phyloP scores from a whole-genome alignment of 1,284 basidiomycete species.

The Phlebopus sp. region DNA sequence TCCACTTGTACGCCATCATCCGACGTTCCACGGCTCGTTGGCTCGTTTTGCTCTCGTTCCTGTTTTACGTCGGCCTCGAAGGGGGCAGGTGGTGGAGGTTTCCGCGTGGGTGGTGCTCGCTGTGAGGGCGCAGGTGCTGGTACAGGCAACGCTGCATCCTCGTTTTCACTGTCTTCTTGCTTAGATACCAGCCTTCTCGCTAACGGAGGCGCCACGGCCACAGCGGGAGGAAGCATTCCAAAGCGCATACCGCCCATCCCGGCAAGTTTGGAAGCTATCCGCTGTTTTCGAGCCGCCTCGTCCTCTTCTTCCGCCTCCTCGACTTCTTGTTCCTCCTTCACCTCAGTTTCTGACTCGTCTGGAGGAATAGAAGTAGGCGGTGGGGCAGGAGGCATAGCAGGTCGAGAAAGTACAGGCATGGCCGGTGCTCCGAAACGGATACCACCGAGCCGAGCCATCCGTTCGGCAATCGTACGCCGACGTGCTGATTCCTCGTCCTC shows the following conservation, averaged over 20 bases:
- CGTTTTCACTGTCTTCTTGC: slow-evolving; percentile 30
- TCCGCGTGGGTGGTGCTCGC: slow-evolving; percentile 35
- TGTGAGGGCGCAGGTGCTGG: slow-evolving; percentile 25
- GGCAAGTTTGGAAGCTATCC: slow-evolving; percentile 67
- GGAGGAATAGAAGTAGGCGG: slow-evolving; percentile 35
- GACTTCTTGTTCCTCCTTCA: slow-evolving; percentile 27
- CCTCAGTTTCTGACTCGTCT: slow-evolving; percentile 24
- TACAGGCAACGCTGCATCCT: slow-evolving; percentile 19
- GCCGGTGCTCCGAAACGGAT: slow-evolving; percentile 66
- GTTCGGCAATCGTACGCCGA: slow-evolving; percentile 68
- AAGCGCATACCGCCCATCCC: slow-evolving; percentile 76
- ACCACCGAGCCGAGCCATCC: slow-evolving; percentile 77
- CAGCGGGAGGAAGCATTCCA: slow-evolving; percentile 62
- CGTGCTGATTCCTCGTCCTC: slow-evolving; percentile 50
- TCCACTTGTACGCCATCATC: slow-evolving; percentile 63
- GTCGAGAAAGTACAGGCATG: slow-evolving; percentile 41
- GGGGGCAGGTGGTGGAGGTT: slow-evolving; percentile 36
- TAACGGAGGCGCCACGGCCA: slow-evolving; percentile 31
- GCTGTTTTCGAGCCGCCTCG: slow-evolving; percentile 62
- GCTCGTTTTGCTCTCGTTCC: neutral
- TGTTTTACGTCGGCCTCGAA: slow-evolving; percentile 38
- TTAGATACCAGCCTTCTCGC: slow-evolving; percentile 12
- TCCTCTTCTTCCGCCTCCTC: slow-evolving; percentile 54
- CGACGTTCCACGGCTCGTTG: slow-evolving; percentile 40
- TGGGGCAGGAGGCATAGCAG: slow-evolving; percentile 39